Evolutionary conservation across 768 basidiomycete genomes (phyloP).

Genomic region (Tulasnella sp.): DNA sequence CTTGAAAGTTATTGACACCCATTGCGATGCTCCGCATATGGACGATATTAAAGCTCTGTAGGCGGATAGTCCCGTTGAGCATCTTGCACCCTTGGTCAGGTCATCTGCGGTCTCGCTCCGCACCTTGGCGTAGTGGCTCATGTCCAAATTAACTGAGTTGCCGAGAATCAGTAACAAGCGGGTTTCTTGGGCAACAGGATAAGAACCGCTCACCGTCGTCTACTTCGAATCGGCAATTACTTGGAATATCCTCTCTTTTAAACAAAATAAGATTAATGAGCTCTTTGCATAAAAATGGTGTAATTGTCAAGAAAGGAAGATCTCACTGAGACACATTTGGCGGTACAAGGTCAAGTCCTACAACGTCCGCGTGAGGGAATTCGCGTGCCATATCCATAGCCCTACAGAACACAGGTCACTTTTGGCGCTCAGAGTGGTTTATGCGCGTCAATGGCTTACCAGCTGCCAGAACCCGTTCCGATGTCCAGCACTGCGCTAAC

Average conservation of each 20-base stretch:
- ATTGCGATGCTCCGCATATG: constrained; percentile 10
- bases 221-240: constrained; percentile 13
- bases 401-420: neutral
- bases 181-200: too few species aligned
- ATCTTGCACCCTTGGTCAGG: neutral
- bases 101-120: neutral
- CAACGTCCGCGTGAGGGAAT: constrained; percentile 13
- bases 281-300: neutral
- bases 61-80: neutral
- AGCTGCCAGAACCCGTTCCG: constrained; percentile 12
- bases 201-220: too few species aligned
- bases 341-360: constrained; percentile 9
- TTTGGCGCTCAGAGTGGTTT: neutral
- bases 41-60: constrained; percentile 5
- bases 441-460: neutral
- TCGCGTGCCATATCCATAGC: constrained; percentile 14
- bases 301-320: neutral
- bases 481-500: constrained; percentile 1
- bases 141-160: neutral
- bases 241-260: neutral
- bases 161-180: too few species aligned
- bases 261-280: neutral
- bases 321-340: neutral
- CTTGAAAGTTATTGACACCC: constrained; percentile 8
- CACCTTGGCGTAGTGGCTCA: constrained; percentile 8